Evolutionary conservation across 192 early-diverging fungal species (phyloP).

Genomic region (Backusella australiensis): DNA sequence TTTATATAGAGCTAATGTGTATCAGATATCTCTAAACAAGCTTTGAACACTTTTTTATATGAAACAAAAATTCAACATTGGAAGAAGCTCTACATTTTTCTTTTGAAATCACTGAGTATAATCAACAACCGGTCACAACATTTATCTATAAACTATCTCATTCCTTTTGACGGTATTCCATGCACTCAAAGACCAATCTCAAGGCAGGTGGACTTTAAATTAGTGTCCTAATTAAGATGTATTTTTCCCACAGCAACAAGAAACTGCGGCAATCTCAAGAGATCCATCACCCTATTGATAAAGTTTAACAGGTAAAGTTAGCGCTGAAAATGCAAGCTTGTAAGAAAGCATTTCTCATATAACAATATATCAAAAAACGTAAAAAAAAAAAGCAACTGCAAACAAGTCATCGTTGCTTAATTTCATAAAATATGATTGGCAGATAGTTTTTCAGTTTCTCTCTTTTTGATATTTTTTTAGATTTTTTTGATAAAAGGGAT

Average conservation of each 20-base stretch:
- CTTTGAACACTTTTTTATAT: no score
- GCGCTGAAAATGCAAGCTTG: background rate
- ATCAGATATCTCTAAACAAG: no score
- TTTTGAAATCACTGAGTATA: no score
- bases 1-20: no score
- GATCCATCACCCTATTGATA: no score
- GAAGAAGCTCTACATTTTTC: no score
- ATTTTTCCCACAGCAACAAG: background rate
- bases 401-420: background rate
- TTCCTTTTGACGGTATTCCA: no score
- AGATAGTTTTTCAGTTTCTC: background rate
- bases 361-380: background rate
- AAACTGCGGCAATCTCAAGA: background rate
- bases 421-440: background rate
- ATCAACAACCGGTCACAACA: no score
- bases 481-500: background rate
- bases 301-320: background rate
- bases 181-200: no score
- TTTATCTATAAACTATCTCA: no score
- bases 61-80: no score
- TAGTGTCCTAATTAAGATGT: background rate
- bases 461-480: background rate
- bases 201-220: background rate
- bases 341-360: background rate
- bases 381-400: no score